These are phyloP conservation scores for Sherardia arvensis DNA, from an alignment of 257 asterid species.

Conservation along the genomic window DNA sequence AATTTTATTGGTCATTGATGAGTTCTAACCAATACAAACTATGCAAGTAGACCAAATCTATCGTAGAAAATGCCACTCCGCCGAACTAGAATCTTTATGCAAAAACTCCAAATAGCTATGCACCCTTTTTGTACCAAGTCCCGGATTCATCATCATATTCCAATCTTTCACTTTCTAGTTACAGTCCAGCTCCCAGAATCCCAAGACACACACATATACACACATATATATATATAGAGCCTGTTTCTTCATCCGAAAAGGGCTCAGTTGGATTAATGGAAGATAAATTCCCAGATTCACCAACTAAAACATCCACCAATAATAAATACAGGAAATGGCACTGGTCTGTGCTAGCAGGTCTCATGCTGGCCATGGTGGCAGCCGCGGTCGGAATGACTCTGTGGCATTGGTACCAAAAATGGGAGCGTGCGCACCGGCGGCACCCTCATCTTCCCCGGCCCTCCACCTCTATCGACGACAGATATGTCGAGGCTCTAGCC, in stretches of 20 bases:
- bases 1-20: background rate
- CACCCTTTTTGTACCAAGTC: background rate
- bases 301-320: background rate
- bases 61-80: background rate
- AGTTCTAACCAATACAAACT: too few relatives aligned
- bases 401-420: constrained; percentile 17
- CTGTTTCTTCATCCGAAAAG: background rate
- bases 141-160: background rate
- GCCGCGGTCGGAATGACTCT: constrained; percentile 37
- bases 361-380: constrained; percentile 25
- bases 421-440: constrained; percentile 6
- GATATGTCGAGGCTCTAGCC: constrained; percentile 38
- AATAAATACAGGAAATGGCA: constrained; percentile 18
- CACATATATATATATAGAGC: background rate
- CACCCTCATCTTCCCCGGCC: background rate
- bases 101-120: background rate
- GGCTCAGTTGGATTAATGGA: constrained; percentile 21
- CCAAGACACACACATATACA: too few relatives aligned
- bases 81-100: background rate
- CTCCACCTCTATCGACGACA: constrained; percentile 7
- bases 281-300: background rate
- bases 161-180: background rate
- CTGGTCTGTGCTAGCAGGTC: constrained; percentile 24
- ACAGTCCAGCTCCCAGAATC: background rate
- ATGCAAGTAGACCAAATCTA: too few relatives aligned